These are phyloP conservation scores for Xerocomus spinulosus DNA, from an alignment of 768 basidiomycete genomes.

Conservation along the genomic window DNA sequence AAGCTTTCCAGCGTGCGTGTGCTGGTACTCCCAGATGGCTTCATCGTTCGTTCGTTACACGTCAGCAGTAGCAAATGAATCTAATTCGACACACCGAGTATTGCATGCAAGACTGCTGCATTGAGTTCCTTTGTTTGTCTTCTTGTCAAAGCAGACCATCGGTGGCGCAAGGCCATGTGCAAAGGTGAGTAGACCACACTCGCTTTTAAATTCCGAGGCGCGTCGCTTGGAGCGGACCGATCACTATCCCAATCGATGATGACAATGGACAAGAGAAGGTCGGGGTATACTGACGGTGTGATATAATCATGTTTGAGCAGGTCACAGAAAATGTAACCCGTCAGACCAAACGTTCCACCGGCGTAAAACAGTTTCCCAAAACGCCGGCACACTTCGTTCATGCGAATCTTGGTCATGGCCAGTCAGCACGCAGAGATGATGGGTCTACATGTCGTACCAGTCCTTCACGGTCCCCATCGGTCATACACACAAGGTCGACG, in stretches of 20 bases:
- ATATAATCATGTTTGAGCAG: slow-evolving; percentile 84
- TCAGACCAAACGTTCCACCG: slow-evolving; percentile 86
- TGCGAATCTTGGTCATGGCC: slow-evolving; percentile 48
- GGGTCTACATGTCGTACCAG: slow-evolving; percentile 49
- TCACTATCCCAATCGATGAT: slow-evolving; percentile 41
- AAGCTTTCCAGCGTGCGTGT: slow-evolving; percentile 48
- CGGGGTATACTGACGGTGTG: slow-evolving; percentile 56
- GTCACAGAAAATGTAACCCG: slow-evolving; percentile 95
- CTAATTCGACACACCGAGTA: slow-evolving; percentile 54
- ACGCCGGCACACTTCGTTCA: slow-evolving; percentile 78
- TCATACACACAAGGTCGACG: slow-evolving; percentile 85
- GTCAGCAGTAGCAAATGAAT: slow-evolving; percentile 10
- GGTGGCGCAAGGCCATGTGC: slow-evolving; percentile 55
- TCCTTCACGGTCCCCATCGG: slow-evolving; percentile 66
- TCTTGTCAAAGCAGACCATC: slow-evolving; percentile 67
- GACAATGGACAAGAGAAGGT: slow-evolving; percentile 1
- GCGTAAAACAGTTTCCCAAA: slow-evolving; percentile 79
- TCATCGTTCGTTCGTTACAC: slow-evolving; percentile 3
- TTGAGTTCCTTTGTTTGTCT: slow-evolving; percentile 82
- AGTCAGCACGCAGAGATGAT: slow-evolving; percentile 5
- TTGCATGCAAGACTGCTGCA: slow-evolving; percentile 63
- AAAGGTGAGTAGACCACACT: slow-evolving; percentile 65
- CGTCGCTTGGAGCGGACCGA: slow-evolving; percentile 56
- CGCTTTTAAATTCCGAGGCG: slow-evolving; percentile 54
- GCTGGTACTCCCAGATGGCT: slow-evolving; percentile 87